Evolutionary conservation across 139 green algal genomes (phyloP).

Genomic region (Gonium pectorale): DNA sequence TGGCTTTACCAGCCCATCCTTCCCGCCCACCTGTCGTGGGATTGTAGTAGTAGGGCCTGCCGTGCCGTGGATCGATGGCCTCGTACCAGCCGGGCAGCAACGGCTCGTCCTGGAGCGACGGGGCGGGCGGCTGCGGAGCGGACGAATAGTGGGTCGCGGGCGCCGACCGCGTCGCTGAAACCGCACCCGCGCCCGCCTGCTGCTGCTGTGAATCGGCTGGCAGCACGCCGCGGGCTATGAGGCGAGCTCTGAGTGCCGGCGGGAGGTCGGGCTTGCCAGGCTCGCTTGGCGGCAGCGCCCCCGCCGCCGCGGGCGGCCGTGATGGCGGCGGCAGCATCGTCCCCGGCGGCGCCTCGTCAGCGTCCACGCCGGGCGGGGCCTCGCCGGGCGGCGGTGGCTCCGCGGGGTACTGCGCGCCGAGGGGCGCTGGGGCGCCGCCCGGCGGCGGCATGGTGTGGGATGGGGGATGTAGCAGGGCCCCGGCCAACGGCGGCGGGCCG

Average conservation of each 20-base stretch:
- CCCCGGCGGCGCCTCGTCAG: slow-evolving; percentile 31
- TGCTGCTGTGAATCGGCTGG: slow-evolving; percentile 8
- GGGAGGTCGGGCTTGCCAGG: slow-evolving; percentile 61
- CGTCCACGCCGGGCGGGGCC: not conserved
- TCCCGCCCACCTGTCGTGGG: slow-evolving; percentile 67
- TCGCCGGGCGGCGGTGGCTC: slow-evolving; percentile 21
- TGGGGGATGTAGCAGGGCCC: slow-evolving; percentile 40
- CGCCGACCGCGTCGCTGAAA: not conserved
- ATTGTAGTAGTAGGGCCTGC: slow-evolving; percentile 80
- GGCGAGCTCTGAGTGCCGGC: slow-evolving; percentile 63
- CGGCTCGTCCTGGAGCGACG: slow-evolving; percentile 23
- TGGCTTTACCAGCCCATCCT: too few species aligned
- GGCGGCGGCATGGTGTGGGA: not conserved
- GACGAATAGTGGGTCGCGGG: slow-evolving; percentile 22
- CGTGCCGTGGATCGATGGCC: slow-evolving; percentile 74
- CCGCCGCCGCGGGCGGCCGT: not conserved
- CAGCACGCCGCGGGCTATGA: slow-evolving; percentile 73
- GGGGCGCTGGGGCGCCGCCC: not conserved
- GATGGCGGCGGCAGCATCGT: slow-evolving; percentile 33
- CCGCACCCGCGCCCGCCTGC: not conserved
- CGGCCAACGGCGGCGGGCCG: slow-evolving; percentile 1
- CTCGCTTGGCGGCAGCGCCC: not conserved
- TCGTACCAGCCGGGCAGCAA: slow-evolving; percentile 78
- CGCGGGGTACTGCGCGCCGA: not conserved
- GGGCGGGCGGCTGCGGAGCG: slow-evolving; percentile 24